Conservation (phyloP, 1,284 basidiomycete species). For the Puccinia coronata region DNA sequence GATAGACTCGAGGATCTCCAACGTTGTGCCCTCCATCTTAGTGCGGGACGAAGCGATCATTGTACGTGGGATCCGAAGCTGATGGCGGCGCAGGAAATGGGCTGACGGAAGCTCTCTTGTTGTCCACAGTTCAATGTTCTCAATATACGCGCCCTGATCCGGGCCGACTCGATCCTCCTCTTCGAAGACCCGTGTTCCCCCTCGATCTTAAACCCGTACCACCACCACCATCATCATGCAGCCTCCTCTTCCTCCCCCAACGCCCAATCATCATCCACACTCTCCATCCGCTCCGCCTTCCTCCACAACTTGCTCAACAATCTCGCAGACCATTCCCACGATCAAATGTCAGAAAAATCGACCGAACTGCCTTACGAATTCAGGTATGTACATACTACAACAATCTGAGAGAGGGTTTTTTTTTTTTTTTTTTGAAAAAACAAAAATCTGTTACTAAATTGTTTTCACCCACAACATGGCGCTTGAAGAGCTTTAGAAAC, state of each 20-base stretch:
- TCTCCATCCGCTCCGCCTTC: slow-evolving; percentile 34
- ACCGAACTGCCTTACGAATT: slow-evolving; percentile 82
- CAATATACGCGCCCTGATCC: slow-evolving; percentile 90
- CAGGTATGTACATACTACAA: slow-evolving; percentile 67
- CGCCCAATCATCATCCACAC: background rate
- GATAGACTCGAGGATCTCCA: slow-evolving; percentile 90
- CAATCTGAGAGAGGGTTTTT: no score
- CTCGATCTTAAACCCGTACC: background rate
- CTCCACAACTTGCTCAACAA: slow-evolving; percentile 52
- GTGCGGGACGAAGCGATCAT: slow-evolving; percentile 83
- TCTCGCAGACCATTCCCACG: background rate
- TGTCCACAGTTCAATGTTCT: slow-evolving; percentile 76
- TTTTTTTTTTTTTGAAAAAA: no score
- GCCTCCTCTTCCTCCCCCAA: background rate
- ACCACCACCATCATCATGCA: no score
- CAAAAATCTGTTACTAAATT: background rate
- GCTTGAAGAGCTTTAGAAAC: slow-evolving; percentile 77
- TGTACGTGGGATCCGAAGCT: slow-evolving; percentile 62
- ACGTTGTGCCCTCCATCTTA: slow-evolving; percentile 90
- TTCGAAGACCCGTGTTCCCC: slow-evolving; percentile 82
- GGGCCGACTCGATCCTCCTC: slow-evolving; percentile 84
- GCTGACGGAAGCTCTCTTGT: no score
- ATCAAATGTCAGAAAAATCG: slow-evolving; percentile 61
- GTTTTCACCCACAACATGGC: no score
- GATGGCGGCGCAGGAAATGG: no score